These are phyloP conservation scores for Flaveria linearis DNA, from an alignment of 129 eudicot species.

Conservation along the genomic window DNA sequence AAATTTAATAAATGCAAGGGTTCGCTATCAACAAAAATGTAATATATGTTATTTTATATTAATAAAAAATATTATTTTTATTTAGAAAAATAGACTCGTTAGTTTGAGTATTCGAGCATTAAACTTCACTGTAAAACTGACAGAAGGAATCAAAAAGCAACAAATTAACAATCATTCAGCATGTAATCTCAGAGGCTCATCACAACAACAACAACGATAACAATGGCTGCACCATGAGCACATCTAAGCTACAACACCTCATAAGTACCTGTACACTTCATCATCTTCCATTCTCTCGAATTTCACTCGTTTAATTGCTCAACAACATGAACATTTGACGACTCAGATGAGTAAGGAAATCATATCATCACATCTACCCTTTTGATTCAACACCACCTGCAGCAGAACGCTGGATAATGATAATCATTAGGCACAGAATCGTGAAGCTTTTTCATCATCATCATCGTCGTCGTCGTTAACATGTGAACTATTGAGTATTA, in stretches of 20 bases:
- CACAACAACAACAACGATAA: slow-evolving; percentile 8
- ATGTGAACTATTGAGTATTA: no score
- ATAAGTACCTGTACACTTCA: slow-evolving; percentile 42
- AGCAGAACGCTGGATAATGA: slow-evolving; percentile 34
- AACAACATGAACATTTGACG: neutral
- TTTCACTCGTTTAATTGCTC: neutral
- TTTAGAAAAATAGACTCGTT: no score
- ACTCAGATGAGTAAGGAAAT: slow-evolving; percentile 40
- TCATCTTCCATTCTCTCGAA: slow-evolving; percentile 34
- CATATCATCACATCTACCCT: slow-evolving; percentile 26
- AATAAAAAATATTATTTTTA: no score
- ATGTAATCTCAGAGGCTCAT: slow-evolving; percentile 38
- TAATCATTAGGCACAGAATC: slow-evolving; percentile 9
- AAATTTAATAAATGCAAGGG: no score
- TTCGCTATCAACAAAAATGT: no score
- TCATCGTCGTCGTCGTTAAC: neutral
- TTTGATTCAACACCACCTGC: slow-evolving; percentile 29
- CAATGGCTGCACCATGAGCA: slow-evolving; percentile 46
- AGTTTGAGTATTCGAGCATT: no score
- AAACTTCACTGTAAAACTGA: neutral
- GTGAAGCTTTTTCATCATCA: slow-evolving; percentile 23
- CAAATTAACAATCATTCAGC: slow-evolving; percentile 25
- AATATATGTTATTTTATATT: no score
- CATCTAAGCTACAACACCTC: slow-evolving; percentile 28
- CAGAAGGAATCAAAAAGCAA: slow-evolving; percentile 30